These are phyloP conservation scores for Leccinum rimulosum DNA, from an alignment of 768 basidiomycete genomes.

Conservation along the genomic window DNA sequence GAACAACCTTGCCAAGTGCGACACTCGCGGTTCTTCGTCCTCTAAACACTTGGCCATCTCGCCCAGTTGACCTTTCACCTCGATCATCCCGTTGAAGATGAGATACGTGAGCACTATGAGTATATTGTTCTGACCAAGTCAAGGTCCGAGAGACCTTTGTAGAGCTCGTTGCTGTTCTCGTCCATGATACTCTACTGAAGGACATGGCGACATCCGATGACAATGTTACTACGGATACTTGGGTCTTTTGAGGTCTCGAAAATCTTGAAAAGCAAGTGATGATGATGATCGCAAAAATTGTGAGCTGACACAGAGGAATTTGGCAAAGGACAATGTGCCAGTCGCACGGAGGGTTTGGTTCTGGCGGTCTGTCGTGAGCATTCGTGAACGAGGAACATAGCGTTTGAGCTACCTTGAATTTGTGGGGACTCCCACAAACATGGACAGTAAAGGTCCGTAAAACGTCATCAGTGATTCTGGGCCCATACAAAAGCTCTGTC, in stretches of 20 bases:
- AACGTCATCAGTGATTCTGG: constrained; percentile 73
- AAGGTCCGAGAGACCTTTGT: constrained; percentile 86
- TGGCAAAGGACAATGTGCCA: constrained; percentile 86
- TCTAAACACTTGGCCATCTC: constrained; percentile 99
- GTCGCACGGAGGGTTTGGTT: constrained; percentile 83
- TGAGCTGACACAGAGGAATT: constrained; percentile 93
- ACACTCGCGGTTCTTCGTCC: constrained; percentile 81
- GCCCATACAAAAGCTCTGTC: constrained; percentile 81
- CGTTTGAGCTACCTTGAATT: constrained; percentile 67
- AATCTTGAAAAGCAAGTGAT: constrained; percentile 88
- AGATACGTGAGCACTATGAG: constrained; percentile 97
- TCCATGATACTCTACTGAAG: constrained; percentile 93
- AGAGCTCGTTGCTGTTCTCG: constrained; percentile 94
- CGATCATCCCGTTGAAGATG: constrained; percentile 99
- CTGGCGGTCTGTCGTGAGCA: constrained; percentile 40
- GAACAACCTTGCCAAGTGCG: constrained; percentile 96
- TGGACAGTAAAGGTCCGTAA: constrained; percentile 91
- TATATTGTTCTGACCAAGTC: constrained; percentile 93
- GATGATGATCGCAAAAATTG: constrained; percentile 88
- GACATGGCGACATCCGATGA: constrained; percentile 98
- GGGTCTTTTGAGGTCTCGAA: constrained; percentile 89
- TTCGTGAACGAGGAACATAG: not conserved
- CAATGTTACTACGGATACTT: constrained; percentile 91
- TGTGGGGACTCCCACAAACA: constrained; percentile 86
- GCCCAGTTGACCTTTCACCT: constrained; percentile 97